phyloP scores from a whole-genome alignment of 148 eudicot species.

The Spergularia marina region DNA sequence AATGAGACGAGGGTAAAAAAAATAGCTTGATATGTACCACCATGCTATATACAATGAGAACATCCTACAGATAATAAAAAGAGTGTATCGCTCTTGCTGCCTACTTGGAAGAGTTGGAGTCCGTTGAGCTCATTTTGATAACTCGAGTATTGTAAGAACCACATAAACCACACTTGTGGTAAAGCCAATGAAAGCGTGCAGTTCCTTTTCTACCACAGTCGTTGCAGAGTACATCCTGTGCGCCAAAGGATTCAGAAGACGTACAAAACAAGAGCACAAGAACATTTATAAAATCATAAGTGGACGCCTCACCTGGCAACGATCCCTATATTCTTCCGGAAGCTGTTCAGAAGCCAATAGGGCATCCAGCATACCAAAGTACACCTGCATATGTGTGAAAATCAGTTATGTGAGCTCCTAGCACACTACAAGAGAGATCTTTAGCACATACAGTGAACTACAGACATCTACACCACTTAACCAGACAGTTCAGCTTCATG shows the following conservation, averaged over 20 bases:
- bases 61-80: conserved; percentile 1
- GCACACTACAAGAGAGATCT: background rate
- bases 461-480: background rate
- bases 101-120: conserved; percentile 40
- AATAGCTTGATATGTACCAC: conserved; percentile 23
- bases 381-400: conserved; percentile 51
- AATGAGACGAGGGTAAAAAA: background rate
- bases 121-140: conserved; percentile 49
- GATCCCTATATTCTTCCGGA: conserved; percentile 85
- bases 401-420: background rate
- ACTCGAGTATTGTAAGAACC: conserved; percentile 93
- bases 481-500: background rate
- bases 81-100: conserved; percentile 8
- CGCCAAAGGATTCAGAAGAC: conserved; percentile 11
- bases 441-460: background rate
- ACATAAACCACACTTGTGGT: conserved; percentile 89
- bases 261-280: background rate
- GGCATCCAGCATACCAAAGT: conserved; percentile 96
- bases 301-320: conserved; percentile 57
- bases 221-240: conserved; percentile 88
- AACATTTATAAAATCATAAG: background rate
- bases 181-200: conserved; percentile 92
- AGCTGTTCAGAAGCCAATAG: conserved; percentile 87
- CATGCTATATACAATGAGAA: conserved; percentile 24
- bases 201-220: conserved; percentile 85